Conservation (phyloP, 2,329 filamentous ascomycete species). For the Cephalotrichum gorgonifer region DNA sequence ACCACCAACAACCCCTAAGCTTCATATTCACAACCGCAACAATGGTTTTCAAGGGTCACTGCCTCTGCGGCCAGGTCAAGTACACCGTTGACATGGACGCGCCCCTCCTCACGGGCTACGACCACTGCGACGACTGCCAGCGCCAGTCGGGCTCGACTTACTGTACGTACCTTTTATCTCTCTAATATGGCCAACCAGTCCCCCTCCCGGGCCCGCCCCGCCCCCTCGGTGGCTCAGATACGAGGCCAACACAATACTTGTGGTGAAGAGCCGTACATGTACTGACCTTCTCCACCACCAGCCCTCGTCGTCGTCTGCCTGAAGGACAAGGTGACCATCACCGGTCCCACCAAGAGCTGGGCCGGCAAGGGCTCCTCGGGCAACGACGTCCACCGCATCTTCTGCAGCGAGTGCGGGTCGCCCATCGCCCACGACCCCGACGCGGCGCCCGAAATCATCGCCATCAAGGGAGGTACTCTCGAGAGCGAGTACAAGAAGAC, state of each 20-base stretch:
- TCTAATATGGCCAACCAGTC: not conserved
- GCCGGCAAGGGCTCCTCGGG: conserved; percentile 50
- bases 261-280: too few species aligned
- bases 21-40: conserved; percentile 17
- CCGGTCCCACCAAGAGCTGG: conserved; percentile 55
- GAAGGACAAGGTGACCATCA: conserved; percentile 54
- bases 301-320: conserved; percentile 56
- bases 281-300: too few species aligned
- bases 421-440: conserved; percentile 63
- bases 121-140: conserved; percentile 66
- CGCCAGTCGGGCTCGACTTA: conserved; percentile 60
- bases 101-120: conserved; percentile 49
- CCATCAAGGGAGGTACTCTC: conserved; percentile 56
- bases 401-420: conserved; percentile 59
- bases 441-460: conserved; percentile 59
- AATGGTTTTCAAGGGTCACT: conserved; percentile 60
- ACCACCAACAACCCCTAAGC: not conserved
- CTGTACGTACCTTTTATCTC: conserved; percentile 31
- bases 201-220: not conserved
- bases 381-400: conserved; percentile 55
- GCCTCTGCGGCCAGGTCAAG: conserved; percentile 61
- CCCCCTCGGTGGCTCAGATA: not conserved
- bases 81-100: conserved; percentile 48
- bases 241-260: too few species aligned
- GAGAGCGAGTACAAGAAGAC: conserved; percentile 55